phyloP scores from a whole-genome alignment of 352 stramenopile species.

The Pythium pectinolyticum region DNA sequence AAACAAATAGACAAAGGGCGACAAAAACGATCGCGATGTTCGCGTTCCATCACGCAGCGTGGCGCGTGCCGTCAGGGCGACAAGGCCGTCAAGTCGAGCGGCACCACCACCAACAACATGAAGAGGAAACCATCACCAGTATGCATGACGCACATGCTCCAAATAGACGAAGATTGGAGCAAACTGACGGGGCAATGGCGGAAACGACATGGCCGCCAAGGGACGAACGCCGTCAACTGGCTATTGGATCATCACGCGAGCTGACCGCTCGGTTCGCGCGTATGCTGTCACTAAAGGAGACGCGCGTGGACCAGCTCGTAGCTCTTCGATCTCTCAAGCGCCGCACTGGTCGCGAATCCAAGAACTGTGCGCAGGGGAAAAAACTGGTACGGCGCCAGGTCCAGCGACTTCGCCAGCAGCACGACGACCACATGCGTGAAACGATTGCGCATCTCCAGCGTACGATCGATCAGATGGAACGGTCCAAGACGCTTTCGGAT shows the following conservation, averaged over 20 bases:
- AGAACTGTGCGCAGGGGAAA: conserved; percentile 36
- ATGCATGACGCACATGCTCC: too few species aligned
- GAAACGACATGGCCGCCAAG: too few species aligned
- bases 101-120: too few species aligned
- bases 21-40: too few species aligned
- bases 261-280: conserved; percentile 44
- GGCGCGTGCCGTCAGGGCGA: too few species aligned
- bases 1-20: too few species aligned
- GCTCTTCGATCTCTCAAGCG: not conserved
- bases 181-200: too few species aligned
- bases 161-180: too few species aligned
- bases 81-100: too few species aligned
- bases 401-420: not conserved
- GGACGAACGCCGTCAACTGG: too few species aligned
- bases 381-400: conserved; percentile 18
- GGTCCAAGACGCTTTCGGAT: conserved; percentile 38
- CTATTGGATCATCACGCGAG: conserved; percentile 19
- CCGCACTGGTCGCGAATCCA: conserved; percentile 7
- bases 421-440: conserved; percentile 22
- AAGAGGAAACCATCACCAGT: too few species aligned
- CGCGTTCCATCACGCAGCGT: too few species aligned
- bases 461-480: conserved; percentile 40
- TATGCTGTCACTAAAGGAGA: conserved; percentile 29
- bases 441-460: conserved; percentile 41
- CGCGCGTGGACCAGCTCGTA: not conserved